Evolutionary conservation across 176 grass and related monocot species (phyloP).

Genomic region (Areca catechu): DNA sequence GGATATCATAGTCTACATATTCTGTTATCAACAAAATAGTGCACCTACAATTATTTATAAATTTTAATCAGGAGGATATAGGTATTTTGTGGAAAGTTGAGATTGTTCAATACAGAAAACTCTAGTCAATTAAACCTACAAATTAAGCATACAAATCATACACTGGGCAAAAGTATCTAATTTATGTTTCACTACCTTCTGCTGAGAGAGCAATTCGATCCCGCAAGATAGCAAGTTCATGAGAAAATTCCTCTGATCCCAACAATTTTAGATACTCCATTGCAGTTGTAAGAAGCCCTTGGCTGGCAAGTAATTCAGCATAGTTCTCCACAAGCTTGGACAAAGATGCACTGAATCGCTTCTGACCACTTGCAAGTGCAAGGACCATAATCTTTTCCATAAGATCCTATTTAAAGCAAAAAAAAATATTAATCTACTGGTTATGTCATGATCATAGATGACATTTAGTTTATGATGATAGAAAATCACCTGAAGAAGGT

Average conservation of each 20-base stretch:
- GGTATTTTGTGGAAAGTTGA: too few species aligned
- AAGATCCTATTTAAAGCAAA: slow-evolving; percentile 60
- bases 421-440: slow-evolving; percentile 3
- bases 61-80: too few species aligned
- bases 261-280: slow-evolving; percentile 94
- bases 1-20: too few species aligned
- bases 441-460: slow-evolving; percentile 5
- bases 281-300: slow-evolving; percentile 94
- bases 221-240: slow-evolving; percentile 84
- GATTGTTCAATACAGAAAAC: too few species aligned
- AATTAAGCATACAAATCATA: too few species aligned
- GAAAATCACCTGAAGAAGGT: slow-evolving; percentile 88
- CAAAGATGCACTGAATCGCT: slow-evolving; percentile 65
- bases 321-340: slow-evolving; percentile 97
- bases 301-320: slow-evolving; percentile 86
- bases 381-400: slow-evolving; percentile 99
- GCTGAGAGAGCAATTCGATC: slow-evolving; percentile 66
- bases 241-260: slow-evolving; percentile 73
- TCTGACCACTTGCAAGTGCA: slow-evolving; percentile 79
- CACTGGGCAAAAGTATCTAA: too few species aligned
- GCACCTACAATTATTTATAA: too few species aligned
- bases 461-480: slow-evolving; percentile 15
- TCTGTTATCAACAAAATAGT: too few species aligned
- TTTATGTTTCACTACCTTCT: slow-evolving; percentile 27
- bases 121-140: too few species aligned